Base-by-base conservation (phyloP, 352 stramenopile species). In the Phytopythium oedochilum region DNA sequence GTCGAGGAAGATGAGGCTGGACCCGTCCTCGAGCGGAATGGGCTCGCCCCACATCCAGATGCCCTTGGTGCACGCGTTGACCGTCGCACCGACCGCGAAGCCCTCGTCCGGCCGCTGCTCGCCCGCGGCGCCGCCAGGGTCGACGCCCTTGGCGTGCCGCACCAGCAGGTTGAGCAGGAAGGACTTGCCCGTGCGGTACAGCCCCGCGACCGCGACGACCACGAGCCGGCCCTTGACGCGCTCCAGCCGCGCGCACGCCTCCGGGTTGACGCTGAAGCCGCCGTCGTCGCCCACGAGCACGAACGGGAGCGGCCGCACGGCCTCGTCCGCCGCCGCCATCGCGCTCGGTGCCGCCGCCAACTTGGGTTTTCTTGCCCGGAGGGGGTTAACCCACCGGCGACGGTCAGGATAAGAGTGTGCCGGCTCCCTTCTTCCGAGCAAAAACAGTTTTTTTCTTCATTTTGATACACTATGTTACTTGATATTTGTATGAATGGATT, bases 21-120 rank as follows among this genome's bases (percentile, higher is more conserved):
- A 92, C 57, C 74, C 78, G 40, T 88, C 65, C 38, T 89, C 71
- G 38, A 92, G 57, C 35, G 78, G 68, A 46, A 94, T 78, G 29
- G 86, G 86, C 29, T 83, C 57, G 28, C 86, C 83, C 88, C 89
- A 96, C 68, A 97, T 91, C 88, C 89, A 97, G 55, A 97, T 96
- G 50, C 89, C 89, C 55, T 96, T 94, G 14, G 89, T 97, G 57
- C 89, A 96, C 2, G 86, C 88, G 42, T 96, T 94, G 0, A 96
- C 78, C 0, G 87, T 96, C 20, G 59, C 82, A 17, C 88, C 89
- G 15, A 97, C 88, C 0, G 73, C 68, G 57, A 97, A 97, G 17
- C 85, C 87, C 7, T 11, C 32, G 11, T 11, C 5, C 56, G 44
- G 32, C 26, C 53, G 51, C 1, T 34, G 2, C 25, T 42, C 56